Evolutionary conservation across 1,284 basidiomycete genomes (phyloP).

Genomic region (Moesziomyces parantarcticus): DNA sequence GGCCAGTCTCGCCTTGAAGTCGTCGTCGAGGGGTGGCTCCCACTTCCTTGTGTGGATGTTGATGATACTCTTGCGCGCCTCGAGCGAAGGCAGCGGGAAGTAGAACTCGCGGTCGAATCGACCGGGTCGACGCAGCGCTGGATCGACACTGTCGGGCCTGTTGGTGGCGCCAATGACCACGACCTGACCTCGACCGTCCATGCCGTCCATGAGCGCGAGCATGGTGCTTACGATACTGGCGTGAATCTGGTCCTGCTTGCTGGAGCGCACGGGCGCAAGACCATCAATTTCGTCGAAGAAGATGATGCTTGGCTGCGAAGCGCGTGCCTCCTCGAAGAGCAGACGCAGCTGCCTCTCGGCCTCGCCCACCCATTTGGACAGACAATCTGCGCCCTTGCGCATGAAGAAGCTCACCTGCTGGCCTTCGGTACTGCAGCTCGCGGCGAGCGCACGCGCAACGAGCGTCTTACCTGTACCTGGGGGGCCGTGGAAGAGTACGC

Average conservation of each 20-base stretch:
- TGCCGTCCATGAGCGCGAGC: conserved; percentile 97
- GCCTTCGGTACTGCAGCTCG: conserved; percentile 88
- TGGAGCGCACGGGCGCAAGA: conserved; percentile 94
- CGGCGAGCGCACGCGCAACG: conserved; percentile 87
- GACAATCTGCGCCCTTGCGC: conserved; percentile 97
- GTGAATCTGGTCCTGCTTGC: conserved; percentile 99
- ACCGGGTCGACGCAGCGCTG: conserved; percentile 91
- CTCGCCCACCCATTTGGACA: conserved; percentile 99
- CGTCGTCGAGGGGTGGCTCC: conserved; percentile 81
- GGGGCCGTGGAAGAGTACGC: conserved; percentile 83
- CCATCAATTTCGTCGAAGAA: conserved; percentile 99
- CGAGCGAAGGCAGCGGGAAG: conserved; percentile 87
- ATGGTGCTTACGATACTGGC: conserved; percentile 96
- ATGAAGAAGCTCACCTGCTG: conserved; percentile 98
- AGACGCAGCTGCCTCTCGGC: conserved; percentile 95
- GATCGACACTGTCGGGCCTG: conserved; percentile 94
- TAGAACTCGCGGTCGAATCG: conserved; percentile 99
- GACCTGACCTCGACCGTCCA: conserved; percentile 95
- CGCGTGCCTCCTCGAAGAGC: conserved; percentile 94
- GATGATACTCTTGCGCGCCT: conserved; percentile 88
- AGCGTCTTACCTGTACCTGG: conserved; percentile 68
- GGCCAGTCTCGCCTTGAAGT: conserved; percentile 79
- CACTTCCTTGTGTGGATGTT: conserved; percentile 90
- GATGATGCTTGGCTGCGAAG: conserved; percentile 92
- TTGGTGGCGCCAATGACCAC: conserved; percentile 99